Base-by-base conservation (phyloP, 2,329 filamentous ascomycete species). In the Fusarium palustre region DNA sequence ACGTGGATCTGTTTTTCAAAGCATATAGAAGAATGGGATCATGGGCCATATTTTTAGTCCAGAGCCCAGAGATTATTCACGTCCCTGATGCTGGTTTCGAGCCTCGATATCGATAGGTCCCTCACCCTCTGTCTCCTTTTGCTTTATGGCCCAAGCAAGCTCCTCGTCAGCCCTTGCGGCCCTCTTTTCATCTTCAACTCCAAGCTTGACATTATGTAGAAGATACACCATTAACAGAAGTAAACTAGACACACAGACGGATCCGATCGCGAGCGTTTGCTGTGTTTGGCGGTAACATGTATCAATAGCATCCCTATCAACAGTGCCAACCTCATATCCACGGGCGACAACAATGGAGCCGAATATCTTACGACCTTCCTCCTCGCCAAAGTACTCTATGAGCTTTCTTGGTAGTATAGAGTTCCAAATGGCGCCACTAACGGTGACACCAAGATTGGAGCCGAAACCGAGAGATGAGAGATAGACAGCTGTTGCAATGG, bases 361-460 rank as follows among this genome's bases (percentile, higher is more conserved):
- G 33, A 70, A 70, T 8, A 70, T 70, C 11, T 57, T 68, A 15
- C 59, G 43, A 0, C 67, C 67, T 4, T 55, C 41, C 0, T 58
- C 55, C 1, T 43, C 34, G 1, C 61, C 65, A 9, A 71, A 71
- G 7, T 69, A 31, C 0, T 54, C 34, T 1, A 52, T 39, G 1
- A 71, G 65, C 0, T 71, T 71, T 0, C 55, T 41, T 0, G 68
- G 68, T 2, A 71, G 57, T 0, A 71, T 43, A 1, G 68, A 71
- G 41, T 71, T 71, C 68, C 68, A 71, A 1, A 71, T 69, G 2
- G 65, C 68, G 0, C 68, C 68, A 1, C 68, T 71, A 20, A 71
- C 47, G 1, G 68, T 71, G 0, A 56, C 53, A 1, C 68, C 68
- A 0, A 71, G 54, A 13, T 71, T 71, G 5, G 68, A 71, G 4